Conservation (phyloP, 495 filamentous ascomycete species). For the Lindgomyces ingoldianus region DNA sequence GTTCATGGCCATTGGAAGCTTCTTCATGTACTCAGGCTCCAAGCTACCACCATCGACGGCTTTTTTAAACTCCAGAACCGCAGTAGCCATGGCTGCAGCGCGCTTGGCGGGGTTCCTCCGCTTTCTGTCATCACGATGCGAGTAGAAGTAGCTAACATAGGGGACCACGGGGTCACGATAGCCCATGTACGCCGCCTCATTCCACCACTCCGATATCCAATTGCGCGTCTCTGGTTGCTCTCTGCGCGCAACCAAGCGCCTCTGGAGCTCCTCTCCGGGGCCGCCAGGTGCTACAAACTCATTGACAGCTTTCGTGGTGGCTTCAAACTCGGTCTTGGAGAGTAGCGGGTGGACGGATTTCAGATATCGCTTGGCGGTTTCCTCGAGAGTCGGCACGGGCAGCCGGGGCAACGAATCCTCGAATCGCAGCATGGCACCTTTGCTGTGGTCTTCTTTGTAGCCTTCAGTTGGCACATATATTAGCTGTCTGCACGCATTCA, state of each 20-base stretch:
- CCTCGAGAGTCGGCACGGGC: constrained; percentile 89
- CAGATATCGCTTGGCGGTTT: constrained; percentile 87
- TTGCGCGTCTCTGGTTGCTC: constrained; percentile 85
- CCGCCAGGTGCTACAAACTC: constrained; percentile 82
- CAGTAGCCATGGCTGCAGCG: constrained; percentile 84
- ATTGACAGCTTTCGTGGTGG: constrained; percentile 77
- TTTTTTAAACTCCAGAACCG: constrained; percentile 88
- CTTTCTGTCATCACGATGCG: constrained; percentile 88
- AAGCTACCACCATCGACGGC: constrained; percentile 79
- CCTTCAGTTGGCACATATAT: constrained; percentile 53
- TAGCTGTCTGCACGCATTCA: constrained; percentile 8
- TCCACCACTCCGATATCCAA: constrained; percentile 99
- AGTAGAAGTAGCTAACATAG: constrained; percentile 99
- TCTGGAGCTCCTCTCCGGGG: constrained; percentile 80
- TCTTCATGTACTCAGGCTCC: constrained; percentile 98
- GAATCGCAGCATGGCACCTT: constrained; percentile 91
- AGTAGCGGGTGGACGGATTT: constrained; percentile 88
- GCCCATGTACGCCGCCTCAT: constrained; percentile 82
- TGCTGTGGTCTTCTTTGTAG: constrained; percentile 88
- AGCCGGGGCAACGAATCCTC: constrained; percentile 91
- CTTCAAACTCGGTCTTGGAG: constrained; percentile 68
- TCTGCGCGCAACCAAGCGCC: constrained; percentile 77
- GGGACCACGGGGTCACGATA: constrained; percentile 97
- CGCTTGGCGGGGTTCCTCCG: constrained; percentile 87
- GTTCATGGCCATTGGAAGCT: constrained; percentile 93